phyloP scores from a whole-genome alignment of 768 basidiomycete genomes.

The Lactifluus piperatus region DNA sequence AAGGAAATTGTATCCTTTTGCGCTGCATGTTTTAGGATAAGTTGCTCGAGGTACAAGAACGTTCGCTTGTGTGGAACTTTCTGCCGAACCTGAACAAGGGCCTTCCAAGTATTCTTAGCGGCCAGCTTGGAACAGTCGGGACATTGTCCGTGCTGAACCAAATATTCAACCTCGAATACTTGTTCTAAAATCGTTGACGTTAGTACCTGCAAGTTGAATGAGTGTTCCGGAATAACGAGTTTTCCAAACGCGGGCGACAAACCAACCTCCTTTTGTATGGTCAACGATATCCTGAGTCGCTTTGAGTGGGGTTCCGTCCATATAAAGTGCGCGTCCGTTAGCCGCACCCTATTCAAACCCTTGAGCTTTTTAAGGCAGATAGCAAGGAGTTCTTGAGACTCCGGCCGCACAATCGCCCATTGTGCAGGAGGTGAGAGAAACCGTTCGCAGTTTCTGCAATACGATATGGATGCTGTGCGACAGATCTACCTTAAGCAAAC shows the following conservation, averaged over 20 bases:
- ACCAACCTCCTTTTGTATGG: conserved; percentile 98
- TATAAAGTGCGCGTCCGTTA: conserved; percentile 98
- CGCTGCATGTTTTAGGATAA: conserved; percentile 92
- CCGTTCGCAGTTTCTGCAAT: conserved; percentile 93
- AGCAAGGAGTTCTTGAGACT: conserved; percentile 88
- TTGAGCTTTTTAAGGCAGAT: conserved; percentile 94
- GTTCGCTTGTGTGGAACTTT: conserved; percentile 98
- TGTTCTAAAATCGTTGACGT: conserved; percentile 95
- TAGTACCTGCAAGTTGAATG: conserved; percentile 49
- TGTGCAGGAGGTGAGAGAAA: conserved; percentile 84
- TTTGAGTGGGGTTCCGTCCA: conserved; percentile 99
- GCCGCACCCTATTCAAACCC: conserved; percentile 84
- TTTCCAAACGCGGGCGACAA: conserved; percentile 19
- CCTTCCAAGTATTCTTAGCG: conserved; percentile 99
- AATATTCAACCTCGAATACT: conserved; percentile 92
- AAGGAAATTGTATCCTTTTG: conserved; percentile 95
- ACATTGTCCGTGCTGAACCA: conserved; percentile 93
- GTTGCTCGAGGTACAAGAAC: conserved; percentile 93
- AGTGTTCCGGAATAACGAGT: background rate
- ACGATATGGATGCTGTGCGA: conserved; percentile 70
- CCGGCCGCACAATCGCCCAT: conserved; percentile 81
- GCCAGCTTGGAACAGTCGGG: conserved; percentile 89
- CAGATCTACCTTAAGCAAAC: background rate
- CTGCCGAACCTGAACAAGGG: conserved; percentile 96
- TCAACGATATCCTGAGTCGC: conserved; percentile 83